A percentile compares a stretch with the other conserved stretches of the same genome.
Conservation (phyloP, 1,284 basidiomycete genomes). For the Papiliotrema terrestris region DNA sequence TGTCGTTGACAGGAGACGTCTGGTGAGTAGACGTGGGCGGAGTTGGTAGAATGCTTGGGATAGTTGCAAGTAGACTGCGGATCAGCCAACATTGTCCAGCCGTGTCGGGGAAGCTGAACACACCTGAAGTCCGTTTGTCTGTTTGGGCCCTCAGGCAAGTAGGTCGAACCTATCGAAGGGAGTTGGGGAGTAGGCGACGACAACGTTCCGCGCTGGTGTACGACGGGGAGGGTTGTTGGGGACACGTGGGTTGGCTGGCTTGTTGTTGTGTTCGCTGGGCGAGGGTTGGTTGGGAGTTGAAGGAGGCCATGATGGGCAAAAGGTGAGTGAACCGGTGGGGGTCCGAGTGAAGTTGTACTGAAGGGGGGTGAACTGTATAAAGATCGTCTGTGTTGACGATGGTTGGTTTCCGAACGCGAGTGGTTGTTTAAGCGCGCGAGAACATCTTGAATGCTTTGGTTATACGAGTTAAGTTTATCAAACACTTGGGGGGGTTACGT, state of each 20-base stretch:
- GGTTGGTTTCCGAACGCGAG: constrained; percentile 10
- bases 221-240: constrained; percentile 14
- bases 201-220: constrained; percentile 5
- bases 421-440: constrained; percentile 21
- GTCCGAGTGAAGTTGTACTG: constrained; percentile 7
- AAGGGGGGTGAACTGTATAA: constrained; percentile 2
- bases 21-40: neutral
- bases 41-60: neutral
- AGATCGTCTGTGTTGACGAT: constrained; percentile 14
- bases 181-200: constrained; percentile 8
- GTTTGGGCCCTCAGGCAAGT: neutral
- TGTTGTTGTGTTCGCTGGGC: constrained; percentile 3
- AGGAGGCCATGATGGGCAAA: constrained; percentile 27
- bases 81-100: too few species aligned
- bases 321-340: constrained; percentile 13
- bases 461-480: constrained; percentile 13
- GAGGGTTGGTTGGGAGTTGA: constrained; percentile 3
- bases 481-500: too few species aligned
- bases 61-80: neutral
- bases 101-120: too few species aligned
- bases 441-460: constrained; percentile 24
- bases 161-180: constrained; percentile 12
- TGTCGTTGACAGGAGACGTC: neutral
- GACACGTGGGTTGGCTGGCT: constrained; percentile 6
- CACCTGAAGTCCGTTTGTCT: too few species aligned